A percentile compares a stretch with the other conserved stretches of the same genome.
These are phyloP conservation scores for Salix udensis DNA, from an alignment of 345 rosid genomes.

Conservation along the genomic window DNA sequence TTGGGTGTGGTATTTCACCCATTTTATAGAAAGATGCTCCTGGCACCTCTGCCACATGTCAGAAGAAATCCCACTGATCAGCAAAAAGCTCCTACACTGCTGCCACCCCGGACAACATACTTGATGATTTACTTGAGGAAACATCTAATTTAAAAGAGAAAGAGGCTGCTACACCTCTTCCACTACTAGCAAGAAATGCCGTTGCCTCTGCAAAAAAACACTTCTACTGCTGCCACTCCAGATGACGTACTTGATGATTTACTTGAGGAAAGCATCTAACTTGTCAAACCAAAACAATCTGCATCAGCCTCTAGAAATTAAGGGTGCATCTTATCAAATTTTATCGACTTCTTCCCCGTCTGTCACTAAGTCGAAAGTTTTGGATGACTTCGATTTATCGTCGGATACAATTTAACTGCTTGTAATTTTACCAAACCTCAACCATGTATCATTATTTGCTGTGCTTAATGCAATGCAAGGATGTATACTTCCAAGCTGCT, in stretches of 20 bases:
- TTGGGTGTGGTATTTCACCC: conserved; percentile 7
- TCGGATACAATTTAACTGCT: conserved; percentile 57
- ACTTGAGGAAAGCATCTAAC: conserved; percentile 48
- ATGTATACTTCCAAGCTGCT: not conserved
- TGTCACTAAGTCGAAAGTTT: conserved; percentile 41
- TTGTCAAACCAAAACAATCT: conserved; percentile 16
- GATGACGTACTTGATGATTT: conserved; percentile 56
- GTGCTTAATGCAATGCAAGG: not conserved
- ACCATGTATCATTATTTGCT: conserved; percentile 2
- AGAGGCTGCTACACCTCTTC: conserved; percentile 10
- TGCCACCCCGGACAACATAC: conserved; percentile 39
- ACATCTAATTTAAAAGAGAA: conserved; percentile 27
- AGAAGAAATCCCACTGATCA: conserved; percentile 14
- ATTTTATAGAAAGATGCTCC: conserved; percentile 8
- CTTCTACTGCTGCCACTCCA: conserved; percentile 20
- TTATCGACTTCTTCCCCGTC: conserved; percentile 29
- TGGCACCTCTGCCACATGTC: conserved; percentile 11
- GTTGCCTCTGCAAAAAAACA: conserved; percentile 8
- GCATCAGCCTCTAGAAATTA: conserved; percentile 14
- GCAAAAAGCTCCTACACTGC: conserved; percentile 4
- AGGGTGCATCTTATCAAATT: conserved; percentile 2
- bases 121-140: conserved; percentile 58
- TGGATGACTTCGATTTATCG: conserved; percentile 88
- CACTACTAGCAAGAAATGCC: conserved; percentile 16
- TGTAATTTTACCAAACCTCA: not conserved